Conservation (phyloP, 176 grass and related monocot species). For the Musa troglodytarum region DNA sequence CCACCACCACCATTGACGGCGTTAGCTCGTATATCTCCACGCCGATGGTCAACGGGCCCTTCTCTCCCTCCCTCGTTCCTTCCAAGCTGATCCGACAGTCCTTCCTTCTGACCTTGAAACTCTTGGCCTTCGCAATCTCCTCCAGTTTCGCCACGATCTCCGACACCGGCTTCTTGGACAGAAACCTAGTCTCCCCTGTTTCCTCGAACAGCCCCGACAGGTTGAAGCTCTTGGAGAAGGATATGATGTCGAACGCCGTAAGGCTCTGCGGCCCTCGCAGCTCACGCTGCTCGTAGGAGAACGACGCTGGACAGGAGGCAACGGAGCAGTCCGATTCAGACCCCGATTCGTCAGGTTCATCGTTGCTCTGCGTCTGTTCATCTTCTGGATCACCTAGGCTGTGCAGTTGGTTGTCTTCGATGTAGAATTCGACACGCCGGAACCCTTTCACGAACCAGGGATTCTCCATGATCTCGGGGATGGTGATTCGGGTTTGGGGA, state of each 20-base stretch:
- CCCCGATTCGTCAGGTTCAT: conserved; percentile 51
- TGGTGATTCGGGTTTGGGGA: conserved; percentile 64
- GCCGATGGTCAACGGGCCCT: conserved; percentile 75
- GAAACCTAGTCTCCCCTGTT: conserved; percentile 61
- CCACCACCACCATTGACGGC: conserved; percentile 67
- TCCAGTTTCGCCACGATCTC: conserved; percentile 73
- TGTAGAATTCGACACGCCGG: conserved; percentile 67
- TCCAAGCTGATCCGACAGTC: conserved; percentile 84
- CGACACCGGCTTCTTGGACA: conserved; percentile 53
- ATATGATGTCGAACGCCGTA: conserved; percentile 96
- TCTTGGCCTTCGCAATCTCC: conserved; percentile 79
- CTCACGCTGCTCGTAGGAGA: conserved; percentile 42
- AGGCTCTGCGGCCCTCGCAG: conserved; percentile 48
- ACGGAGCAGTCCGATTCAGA: conserved; percentile 89
- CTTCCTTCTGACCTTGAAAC: conserved; percentile 63
- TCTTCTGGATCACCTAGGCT: conserved; percentile 31
- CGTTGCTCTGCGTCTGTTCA: conserved; percentile 10
- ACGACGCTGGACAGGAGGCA: conserved; percentile 73
- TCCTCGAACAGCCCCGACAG: conserved; percentile 93
- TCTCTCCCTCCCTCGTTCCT: conserved; percentile 80
- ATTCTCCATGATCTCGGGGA: conserved; percentile 77
- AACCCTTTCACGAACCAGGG: conserved; percentile 94
- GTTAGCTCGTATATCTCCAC: conserved; percentile 95
- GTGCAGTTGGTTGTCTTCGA: conserved; percentile 78
- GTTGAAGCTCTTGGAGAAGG: conserved; percentile 74